Evolutionary conservation across 768 basidiomycete species (phyloP), one percentile per base, ranked within the genome.

Genomic region (Favolaschia claudopus): DNA sequence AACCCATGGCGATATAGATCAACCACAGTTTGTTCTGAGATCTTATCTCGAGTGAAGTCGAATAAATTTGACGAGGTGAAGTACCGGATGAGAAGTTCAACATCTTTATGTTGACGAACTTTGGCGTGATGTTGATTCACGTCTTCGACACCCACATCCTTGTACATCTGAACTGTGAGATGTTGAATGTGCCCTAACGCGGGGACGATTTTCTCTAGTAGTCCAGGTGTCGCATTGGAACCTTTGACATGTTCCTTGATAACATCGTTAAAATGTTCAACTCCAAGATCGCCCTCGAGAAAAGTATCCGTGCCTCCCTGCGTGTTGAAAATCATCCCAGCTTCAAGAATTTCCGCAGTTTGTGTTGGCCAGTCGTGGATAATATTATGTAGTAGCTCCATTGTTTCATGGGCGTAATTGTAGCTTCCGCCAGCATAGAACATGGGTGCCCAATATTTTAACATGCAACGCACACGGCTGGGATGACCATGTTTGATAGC

Each of bases 321-420:
- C 40, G 69, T 70, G 4, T 67, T 63, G 4, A 70, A 40, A 67
- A 70, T 70, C n/a, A n/a, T n/a, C n/a, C 55, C 62, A 57, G 46
- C 58, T 25, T 44, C 31, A 2, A 56, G 47, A 5, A 64, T 39
- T 1, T 22, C 17, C 5, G 67, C 59, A 54, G 33, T 62, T n/a
- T 64, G 58, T 34, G 49, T 38, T 22, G 69, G 69, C 68, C 62
- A 67, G 43, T 70, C 65, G 36, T 68, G 65, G 9, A 31, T 43
- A 4, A 63, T 6, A 40, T 70, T 70, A 44, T 68, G 65, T 0
- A 70, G 55, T 0, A 70, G 53, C 31, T 70, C 69, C 69, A 68
- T 68, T 14, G 47, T 43, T 34, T 70, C 63, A 45, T 70, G 67
- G 6, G 69, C 55, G 37, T 70, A 70, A 36, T 70, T 70, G 46